A percentile compares a stretch with the other conserved stretches of the same genome.
These are phyloP conservation scores for Komagataella mondaviorum DNA, from an alignment of 805 yeast genomes.

Conservation along the genomic window DNA sequence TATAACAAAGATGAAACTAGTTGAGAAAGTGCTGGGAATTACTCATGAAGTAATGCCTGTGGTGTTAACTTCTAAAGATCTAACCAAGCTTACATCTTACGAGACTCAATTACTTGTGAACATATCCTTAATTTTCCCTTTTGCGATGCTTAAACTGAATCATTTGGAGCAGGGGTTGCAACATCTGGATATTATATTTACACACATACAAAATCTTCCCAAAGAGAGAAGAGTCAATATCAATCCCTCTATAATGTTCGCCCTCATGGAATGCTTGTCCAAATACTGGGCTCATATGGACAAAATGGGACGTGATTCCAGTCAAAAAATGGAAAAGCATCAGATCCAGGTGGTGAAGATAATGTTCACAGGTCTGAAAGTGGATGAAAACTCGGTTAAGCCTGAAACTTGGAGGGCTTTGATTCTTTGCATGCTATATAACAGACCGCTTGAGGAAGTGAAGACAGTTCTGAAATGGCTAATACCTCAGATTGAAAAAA, in stretches of 20 bases:
- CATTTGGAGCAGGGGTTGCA: not conserved
- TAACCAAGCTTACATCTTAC: not conserved
- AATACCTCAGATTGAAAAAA: not conserved
- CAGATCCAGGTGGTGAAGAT: not conserved
- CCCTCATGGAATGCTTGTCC: not conserved
- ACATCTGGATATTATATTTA: not conserved
- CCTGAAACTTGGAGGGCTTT: constrained; percentile 1
- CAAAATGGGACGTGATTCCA: not conserved
- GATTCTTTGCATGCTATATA: constrained; percentile 1
- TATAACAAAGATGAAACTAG: not conserved
- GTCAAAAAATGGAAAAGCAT: not conserved
- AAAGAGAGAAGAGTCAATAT: not conserved
- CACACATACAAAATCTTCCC: not conserved
- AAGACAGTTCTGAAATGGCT: constrained; percentile 1
- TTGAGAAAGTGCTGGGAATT: not conserved
- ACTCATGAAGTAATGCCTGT: not conserved
- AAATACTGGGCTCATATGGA: not conserved
- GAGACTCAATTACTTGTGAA: not conserved
- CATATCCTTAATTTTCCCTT: not conserved
- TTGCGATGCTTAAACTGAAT: not conserved
- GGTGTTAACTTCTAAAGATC: not conserved
- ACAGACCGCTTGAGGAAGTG: constrained; percentile 1
- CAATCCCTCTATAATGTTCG: not conserved
- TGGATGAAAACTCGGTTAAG: not conserved
- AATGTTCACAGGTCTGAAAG: not conserved